These are phyloP conservation scores for Talaromyces sp. DNA, from an alignment of 2,329 filamentous ascomycete species.

Conservation along the genomic window DNA sequence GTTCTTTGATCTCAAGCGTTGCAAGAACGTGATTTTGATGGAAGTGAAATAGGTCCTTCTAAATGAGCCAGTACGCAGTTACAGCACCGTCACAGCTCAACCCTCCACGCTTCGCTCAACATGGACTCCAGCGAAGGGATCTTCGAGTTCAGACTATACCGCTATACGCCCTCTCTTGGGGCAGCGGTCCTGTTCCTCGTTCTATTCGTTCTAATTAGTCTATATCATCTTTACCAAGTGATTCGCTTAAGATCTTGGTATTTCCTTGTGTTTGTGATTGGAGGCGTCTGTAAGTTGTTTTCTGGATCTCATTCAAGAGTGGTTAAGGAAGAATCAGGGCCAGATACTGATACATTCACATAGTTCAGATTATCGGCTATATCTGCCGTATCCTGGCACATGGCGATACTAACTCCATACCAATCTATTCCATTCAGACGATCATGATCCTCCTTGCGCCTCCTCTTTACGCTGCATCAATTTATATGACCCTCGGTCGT, in stretches of 20 bases:
- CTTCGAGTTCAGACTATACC: background rate
- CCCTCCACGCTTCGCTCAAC: no score
- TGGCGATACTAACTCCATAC: background rate
- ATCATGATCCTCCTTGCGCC: slow-evolving; percentile 28
- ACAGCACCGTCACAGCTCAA: no score
- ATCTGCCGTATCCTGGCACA: background rate
- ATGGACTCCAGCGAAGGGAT: background rate
- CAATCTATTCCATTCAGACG: background rate
- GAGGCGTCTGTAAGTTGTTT: no score
- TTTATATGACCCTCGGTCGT: slow-evolving; percentile 33
- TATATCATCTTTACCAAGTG: background rate
- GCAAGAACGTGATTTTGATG: no score
- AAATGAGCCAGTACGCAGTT: no score
- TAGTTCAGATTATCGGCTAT: slow-evolving; percentile 3
- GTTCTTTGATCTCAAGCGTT: no score
- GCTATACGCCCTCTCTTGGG: background rate
- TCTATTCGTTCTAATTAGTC: background rate
- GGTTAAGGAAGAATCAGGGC: no score
- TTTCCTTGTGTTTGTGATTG: no score
- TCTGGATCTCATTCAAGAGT: no score
- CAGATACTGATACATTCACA: no score
- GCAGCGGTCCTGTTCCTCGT: background rate
- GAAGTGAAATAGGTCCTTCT: no score
- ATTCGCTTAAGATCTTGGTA: no score
- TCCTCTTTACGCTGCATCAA: slow-evolving; percentile 31